Percentiles rank a stretch among this genome's conserved stretches.
These are phyloP conservation scores for Apiospora arundinis DNA, from an alignment of 2,329 filamentous ascomycete genomes.

Conservation along the genomic window DNA sequence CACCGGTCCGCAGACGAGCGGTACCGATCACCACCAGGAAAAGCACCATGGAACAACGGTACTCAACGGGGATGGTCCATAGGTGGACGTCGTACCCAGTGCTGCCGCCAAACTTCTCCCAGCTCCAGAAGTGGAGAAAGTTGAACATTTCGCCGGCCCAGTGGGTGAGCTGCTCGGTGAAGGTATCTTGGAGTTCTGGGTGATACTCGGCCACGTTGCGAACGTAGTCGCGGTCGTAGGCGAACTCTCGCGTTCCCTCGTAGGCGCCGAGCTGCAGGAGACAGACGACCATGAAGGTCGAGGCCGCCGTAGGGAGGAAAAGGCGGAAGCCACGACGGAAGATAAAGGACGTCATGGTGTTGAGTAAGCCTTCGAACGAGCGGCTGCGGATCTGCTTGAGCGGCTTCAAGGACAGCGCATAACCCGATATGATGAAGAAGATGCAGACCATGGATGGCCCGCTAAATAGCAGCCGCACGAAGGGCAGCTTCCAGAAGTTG, in stretches of 20 bases:
- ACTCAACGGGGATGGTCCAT: constrained; percentile 69
- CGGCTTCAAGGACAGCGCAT: constrained; percentile 62
- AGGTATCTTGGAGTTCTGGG: constrained; percentile 45
- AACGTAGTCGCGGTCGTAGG: constrained; percentile 49
- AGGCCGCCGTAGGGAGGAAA: constrained; percentile 57
- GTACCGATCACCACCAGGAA: constrained; percentile 60
- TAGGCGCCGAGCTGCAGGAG: constrained; percentile 54
- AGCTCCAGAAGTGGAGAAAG: constrained; percentile 59
- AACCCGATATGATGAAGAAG: constrained; percentile 69
- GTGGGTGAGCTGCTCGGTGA: constrained; percentile 49
- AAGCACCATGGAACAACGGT: constrained; percentile 62
- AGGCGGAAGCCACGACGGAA: constrained; percentile 60
- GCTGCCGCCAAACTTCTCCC: constrained; percentile 54
- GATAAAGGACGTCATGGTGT: constrained; percentile 55
- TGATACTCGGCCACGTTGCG: constrained; percentile 58
- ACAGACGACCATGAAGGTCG: constrained; percentile 54
- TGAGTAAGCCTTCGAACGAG: constrained; percentile 47
- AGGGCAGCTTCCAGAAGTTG: constrained; percentile 57
- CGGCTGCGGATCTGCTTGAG: constrained; percentile 52
- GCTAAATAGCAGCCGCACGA: constrained; percentile 60
- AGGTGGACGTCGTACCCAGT: constrained; percentile 63
- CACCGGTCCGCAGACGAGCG: constrained; percentile 50
- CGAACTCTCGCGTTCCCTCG: constrained; percentile 55
- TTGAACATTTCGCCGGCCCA: constrained; percentile 56
- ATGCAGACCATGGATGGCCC: constrained; percentile 64